Conservation (phyloP, 805 yeast genomes). For the Saccharomycopsis vini region DNA sequence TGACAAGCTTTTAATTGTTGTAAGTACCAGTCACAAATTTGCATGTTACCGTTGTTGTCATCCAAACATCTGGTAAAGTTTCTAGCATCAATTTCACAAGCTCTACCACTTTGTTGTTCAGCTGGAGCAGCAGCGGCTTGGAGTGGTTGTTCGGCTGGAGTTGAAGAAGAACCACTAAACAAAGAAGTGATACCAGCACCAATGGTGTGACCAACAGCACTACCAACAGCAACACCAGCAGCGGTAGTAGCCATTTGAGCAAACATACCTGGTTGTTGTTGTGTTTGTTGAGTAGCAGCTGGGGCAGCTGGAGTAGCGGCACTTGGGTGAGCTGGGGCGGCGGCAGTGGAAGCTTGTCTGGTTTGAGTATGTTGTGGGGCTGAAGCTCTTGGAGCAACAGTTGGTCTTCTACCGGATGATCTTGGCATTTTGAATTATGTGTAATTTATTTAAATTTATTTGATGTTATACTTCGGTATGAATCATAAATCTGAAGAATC, state of each 20-base stretch:
- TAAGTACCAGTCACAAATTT: conserved; percentile 91
- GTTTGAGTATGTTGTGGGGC: conserved; percentile 44
- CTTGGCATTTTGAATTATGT: too few relatives aligned
- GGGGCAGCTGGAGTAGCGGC: conserved; percentile 40
- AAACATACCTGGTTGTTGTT: conserved; percentile 74
- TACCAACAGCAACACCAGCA: conserved; percentile 99
- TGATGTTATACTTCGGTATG: too few relatives aligned
- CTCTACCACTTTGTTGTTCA: conserved; percentile 38
- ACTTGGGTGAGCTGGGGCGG: conserved; percentile 38
- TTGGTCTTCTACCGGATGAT: conserved; percentile 30
- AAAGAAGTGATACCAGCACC: conserved; percentile 90
- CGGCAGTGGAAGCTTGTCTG: conserved; percentile 72
- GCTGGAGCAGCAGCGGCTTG: conserved; percentile 30
- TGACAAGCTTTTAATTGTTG: conserved; percentile 98
- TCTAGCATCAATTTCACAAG: conserved; percentile 91
- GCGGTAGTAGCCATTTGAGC: conserved; percentile 98
- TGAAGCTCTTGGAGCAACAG: conserved; percentile 36
- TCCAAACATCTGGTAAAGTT: conserved; percentile 91
- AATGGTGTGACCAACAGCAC: conserved; percentile 91
- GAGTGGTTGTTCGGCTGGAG: conserved; percentile 39
- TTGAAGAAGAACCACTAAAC: conserved; percentile 71
- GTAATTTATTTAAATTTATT: too few relatives aligned
- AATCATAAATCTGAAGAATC: too few relatives aligned
- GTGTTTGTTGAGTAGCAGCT: conserved; percentile 41
- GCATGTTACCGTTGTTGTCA: conserved; percentile 92